Base-by-base conservation (phyloP, 352 stramenopile species). In the Phytophthora gonapodyides region DNA sequence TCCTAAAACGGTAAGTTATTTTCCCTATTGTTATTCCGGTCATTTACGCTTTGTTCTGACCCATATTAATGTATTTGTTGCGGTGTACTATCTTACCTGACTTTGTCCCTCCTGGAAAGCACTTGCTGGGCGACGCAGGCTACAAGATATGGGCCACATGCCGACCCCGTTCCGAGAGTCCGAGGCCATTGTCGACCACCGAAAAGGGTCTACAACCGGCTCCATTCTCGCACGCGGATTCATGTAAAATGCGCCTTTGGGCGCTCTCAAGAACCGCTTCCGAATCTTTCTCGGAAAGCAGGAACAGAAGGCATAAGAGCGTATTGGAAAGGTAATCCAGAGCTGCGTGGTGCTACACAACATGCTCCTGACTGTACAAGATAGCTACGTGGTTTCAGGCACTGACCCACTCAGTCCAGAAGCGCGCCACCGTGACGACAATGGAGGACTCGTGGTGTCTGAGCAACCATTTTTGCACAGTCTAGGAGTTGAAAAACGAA, bases 321-420 rank as follows among this genome's bases (percentile, higher is more conserved):
- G 36, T 11, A 36, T 57, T 8, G 19, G 34, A 16, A 61, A 73
- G 17, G 7, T 73, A 0, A 68, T 68, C 15, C 21, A 42, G 2
- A 43, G 45, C n/a, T 62, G 58, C 40, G 27, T 57, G 1, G 53
- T 61, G 8, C 30, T 61, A 3, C 58, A 68, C 21, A 64, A 73
- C 40, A 34, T 67, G 9, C 16, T 62, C 1, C 2, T 54, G 9
- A 7, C 2, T 34, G 10, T 47, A n/a, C 35, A 47, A 10, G 44
- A 56, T 12, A 56, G 10, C 21, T 45, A 42, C 17, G 8, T 5
- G n/a, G 45, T 52, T 2, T 11, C 17, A 3, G 30, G 11, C 7
- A 4, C 5, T 10, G n/a, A 52, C 11, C 30, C 31, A 7, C 30
- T 41, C 4, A 12, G 30, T 10, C 6, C 8, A 24, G 45, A 52